Base-by-base conservation (phyloP, 2,329 filamentous ascomycete genomes). In the Talaromyces funiculosus region DNA sequence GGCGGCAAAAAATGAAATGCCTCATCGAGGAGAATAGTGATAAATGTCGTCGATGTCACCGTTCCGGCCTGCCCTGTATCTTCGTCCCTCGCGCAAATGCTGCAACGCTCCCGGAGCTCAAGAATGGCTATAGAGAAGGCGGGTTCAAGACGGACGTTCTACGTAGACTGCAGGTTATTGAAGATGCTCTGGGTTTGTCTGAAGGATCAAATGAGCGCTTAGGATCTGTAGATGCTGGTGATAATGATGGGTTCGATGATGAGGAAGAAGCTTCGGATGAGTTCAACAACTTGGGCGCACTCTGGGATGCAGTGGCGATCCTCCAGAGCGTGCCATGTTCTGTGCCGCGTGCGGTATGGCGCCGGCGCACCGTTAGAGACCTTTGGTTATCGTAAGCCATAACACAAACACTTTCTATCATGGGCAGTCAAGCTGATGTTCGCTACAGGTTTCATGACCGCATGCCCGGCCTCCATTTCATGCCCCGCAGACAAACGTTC, bases 81-180 rank as follows among this genome's bases (percentile, higher is more conserved):
- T 61, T 61, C 37, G 60, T 61, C 38, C 60, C 60, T 35, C 60
- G 60, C 24, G 60, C 60, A 29, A 61, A 61, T 58, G 60, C 60
- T 29, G 60, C 60, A 20, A 54, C 54, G 20, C 47, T 61, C 12
- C 60, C 60, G 9, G 54, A 53, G 26, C 22, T 40, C 31, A 49
- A 47, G 31, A 20, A 40, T 38, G 37, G 20, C 16, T 10, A 26
- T 18, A 38, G 35, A 18, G 60, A 61, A 33, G 38, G 31, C 8
- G 55, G 51, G 14, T 61, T 61, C 54, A 61, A 54, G 20, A 49
- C 47, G 18, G 47, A 61, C 42, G 60, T 61, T 26, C 35, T 58
- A 18, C 54, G 60, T 58, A 61, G 60, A 16, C 33, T 61, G n/a
- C 57, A 38, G 31, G 16, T 58, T 18, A 53, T 61, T 37, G 60